These are phyloP conservation scores for Chenopodium formosanum DNA, from an alignment of 148 eudicot species.

Conservation along the genomic window DNA sequence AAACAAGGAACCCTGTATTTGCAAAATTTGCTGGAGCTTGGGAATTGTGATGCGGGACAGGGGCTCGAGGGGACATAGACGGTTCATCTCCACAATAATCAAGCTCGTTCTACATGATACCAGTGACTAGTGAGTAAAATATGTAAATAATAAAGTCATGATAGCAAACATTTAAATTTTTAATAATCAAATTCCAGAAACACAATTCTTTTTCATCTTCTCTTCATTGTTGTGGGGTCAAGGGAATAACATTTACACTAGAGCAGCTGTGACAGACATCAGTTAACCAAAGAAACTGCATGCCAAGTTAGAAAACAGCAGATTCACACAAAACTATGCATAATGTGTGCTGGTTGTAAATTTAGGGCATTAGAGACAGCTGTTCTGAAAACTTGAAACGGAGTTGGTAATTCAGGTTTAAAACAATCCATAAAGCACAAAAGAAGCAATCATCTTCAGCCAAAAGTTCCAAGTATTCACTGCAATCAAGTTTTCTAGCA, in stretches of 20 bases:
- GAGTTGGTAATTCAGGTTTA: no score
- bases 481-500: no score
- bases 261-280: not conserved
- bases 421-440: no score
- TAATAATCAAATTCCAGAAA: not conserved
- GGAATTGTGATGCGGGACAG: slow-evolving; percentile 24
- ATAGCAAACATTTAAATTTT: not conserved
- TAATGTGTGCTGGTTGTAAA: not conserved
- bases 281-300: no score
- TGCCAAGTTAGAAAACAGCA: not conserved
- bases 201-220: not conserved
- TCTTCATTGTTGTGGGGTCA: not conserved
- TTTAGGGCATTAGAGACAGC: not conserved
- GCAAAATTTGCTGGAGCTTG: slow-evolving; percentile 26
- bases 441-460: no score
- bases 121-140: slow-evolving; percentile 4
- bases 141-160: not conserved
- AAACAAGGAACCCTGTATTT: slow-evolving; percentile 27
- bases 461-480: no score
- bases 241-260: not conserved
- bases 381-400: not conserved
- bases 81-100: slow-evolving; percentile 39
- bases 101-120: slow-evolving; percentile 33
- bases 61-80: slow-evolving; percentile 43
- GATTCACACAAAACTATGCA: not conserved